phyloP scores from a whole-genome alignment of 2,329 filamentous ascomycete genomes.

The Beauveria asiatica region DNA sequence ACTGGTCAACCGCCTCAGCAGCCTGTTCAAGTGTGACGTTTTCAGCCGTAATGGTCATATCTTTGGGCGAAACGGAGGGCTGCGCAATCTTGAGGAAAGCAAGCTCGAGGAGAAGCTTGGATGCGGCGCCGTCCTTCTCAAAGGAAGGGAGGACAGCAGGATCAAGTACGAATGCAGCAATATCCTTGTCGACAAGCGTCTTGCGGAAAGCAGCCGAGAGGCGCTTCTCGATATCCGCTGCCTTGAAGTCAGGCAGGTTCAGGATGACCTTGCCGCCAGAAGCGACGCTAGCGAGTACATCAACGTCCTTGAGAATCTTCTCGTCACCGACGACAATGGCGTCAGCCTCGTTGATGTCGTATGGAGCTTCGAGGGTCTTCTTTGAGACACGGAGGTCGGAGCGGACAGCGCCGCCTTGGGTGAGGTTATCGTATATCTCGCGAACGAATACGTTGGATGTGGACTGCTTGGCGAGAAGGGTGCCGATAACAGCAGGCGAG shows the following conservation, averaged over 20 bases:
- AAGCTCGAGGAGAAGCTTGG: constrained; percentile 65
- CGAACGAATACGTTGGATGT: constrained; percentile 53
- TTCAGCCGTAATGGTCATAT: constrained; percentile 53
- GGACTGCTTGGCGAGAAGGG: constrained; percentile 61
- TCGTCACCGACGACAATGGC: constrained; percentile 70
- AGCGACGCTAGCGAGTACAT: constrained; percentile 64
- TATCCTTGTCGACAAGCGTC: constrained; percentile 58
- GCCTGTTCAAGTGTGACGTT: constrained; percentile 42
- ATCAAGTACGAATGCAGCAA: constrained; percentile 70
- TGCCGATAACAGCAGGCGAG: constrained; percentile 53
- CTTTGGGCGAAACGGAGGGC: constrained; percentile 57
- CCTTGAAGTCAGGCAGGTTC: constrained; percentile 69
- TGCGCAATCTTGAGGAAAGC: constrained; percentile 74
- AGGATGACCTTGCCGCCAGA: constrained; percentile 64
- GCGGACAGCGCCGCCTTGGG: constrained; percentile 68
- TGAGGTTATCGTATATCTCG: constrained; percentile 57
- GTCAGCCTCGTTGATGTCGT: constrained; percentile 71
- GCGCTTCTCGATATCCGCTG: constrained; percentile 84
- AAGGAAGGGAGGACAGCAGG: constrained; percentile 57
- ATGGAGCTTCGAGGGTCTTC: constrained; percentile 77
- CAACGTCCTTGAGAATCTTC: constrained; percentile 69
- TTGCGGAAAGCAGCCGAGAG: constrained; percentile 64
- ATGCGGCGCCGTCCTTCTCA: constrained; percentile 55
- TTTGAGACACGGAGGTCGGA: constrained; percentile 79
- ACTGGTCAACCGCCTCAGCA: constrained; percentile 59